Evolutionary conservation across 495 filamentous ascomycete species (phyloP), one percentile per base, ranked within the genome.

Genomic region (Neurospora sp.): DNA sequence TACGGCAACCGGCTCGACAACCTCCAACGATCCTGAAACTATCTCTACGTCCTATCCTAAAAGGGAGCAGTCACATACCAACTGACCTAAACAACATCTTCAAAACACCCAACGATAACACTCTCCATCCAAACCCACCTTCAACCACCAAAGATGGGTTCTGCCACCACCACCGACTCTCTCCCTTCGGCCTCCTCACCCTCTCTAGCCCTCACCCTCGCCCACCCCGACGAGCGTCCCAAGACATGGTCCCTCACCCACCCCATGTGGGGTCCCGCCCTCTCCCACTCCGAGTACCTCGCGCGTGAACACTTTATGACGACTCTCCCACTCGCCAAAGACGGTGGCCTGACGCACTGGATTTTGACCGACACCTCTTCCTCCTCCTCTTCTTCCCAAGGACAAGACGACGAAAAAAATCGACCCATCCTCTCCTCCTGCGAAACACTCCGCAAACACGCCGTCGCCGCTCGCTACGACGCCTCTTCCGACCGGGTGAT

Each of bases 301-400:
- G 82, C 84, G 18, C 92, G 96, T 42, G 96, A 99, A 82, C 81
- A 85, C 31, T 87, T 90, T 76, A 88, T 98, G 3, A 82, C 83
- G 7, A 86, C 85, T n/a, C 89, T 92, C 69, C 83, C 84, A 0
- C 83, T 96, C 27, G 90, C 91, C 40, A 85, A 87, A 68, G 83
- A 96, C 77, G 92, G 92, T 48, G 91, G 91, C 9, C 82, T 98
- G 53, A 93, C 91, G 12, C 89, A 90, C 79, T 99, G 96, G 96
- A 88, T 97, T 73, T 87, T 99, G 3, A 91, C 94, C 1, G 31
- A 35, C 31, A 35, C 31, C 31, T 27, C 27, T 27, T 27, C 18
- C 18, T 44, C 20, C 2, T 12, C n/a, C 3, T 5, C 44, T 22
- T 22, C 44, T 74, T 77, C 1, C 78, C 83, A 61, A 78, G 83